phyloP scores from a whole-genome alignment of 2,329 filamentous ascomycete genomes.

The Neurospora sp. region DNA sequence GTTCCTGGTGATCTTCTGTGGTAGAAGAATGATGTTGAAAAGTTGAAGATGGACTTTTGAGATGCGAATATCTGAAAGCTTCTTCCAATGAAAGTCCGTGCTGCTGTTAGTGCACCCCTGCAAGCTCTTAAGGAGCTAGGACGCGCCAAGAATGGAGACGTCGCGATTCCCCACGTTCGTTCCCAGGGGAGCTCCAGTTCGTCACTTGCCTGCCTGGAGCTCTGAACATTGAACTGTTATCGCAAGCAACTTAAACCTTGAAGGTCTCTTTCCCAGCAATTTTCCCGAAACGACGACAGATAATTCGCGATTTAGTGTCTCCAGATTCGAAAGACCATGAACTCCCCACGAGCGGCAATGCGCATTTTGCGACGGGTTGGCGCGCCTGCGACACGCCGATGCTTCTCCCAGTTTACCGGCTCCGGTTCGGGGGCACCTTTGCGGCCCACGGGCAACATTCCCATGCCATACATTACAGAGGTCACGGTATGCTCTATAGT shows the following conservation, averaged over 20 bases:
- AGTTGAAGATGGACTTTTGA: background rate
- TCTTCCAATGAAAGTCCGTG: background rate
- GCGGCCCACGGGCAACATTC: slow-evolving; percentile 31
- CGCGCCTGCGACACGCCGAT: slow-evolving; percentile 24
- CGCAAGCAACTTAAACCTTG: background rate
- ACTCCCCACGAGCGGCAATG: slow-evolving; percentile 24
- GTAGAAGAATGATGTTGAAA: background rate
- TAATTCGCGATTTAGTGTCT: background rate
- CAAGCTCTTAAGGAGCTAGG: background rate
- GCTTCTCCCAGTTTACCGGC: slow-evolving; percentile 33
- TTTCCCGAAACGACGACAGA: background rate
- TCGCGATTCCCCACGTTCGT: background rate
- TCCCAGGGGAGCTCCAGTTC: background rate
- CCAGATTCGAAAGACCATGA: slow-evolving; percentile 21
- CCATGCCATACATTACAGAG: slow-evolving; percentile 51
- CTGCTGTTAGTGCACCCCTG: background rate
- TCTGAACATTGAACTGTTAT: background rate
- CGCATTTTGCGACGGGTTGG: slow-evolving; percentile 27
- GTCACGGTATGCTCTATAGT: slow-evolving; percentile 32
- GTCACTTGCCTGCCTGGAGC: background rate
- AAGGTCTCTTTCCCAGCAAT: background rate
- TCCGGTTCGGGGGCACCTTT: slow-evolving; percentile 15
- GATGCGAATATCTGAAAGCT: background rate
- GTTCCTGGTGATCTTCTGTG: background rate
- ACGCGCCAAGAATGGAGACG: background rate